Base-by-base conservation (phyloP, 192 early-diverging fungal genomes). In the Entomortierella beljakovae region DNA sequence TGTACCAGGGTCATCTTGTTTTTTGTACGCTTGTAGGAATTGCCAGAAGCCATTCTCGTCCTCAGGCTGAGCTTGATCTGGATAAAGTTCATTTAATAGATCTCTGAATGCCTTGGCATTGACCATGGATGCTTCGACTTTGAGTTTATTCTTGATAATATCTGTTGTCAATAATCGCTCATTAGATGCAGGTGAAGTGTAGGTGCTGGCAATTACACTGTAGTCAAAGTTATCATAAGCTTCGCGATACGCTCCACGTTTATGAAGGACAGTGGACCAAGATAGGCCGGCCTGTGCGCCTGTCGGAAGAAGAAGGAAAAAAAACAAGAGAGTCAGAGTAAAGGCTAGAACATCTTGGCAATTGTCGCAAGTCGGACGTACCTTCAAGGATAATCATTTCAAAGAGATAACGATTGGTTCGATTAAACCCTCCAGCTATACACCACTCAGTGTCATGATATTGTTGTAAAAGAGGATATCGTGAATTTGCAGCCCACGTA, bases 371-470 rank as follows among this genome's bases (percentile, higher is more conserved):
- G n/a, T n/a, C n/a, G n/a, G n/a, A n/a, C n/a, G n/a, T 59, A 72
- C 70, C 71, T 65, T 79, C 75, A 6, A 79, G 51, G 26, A 79
- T 79, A 13, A 79, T 26, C 67, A 79, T 64, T 49, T 79, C 75
- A 70, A 79, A 79, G 61, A 79, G 67, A 32, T 79, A 70, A 0
- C 75, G 60, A 23, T 79, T 79, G 20, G 75, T 43, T 20, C 68
- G 75, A 46, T 79, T 49, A 46, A 79, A 79, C 13, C 75, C 75
- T 13, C 42, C 57, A 22, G 54, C 31, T 2, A 65, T 46, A 20
- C 68, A 70, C 75, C 75, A 79, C 49, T 79, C 75, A 10, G 68
- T 51, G 35, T 79, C 75, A 38, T 79, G 75, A 55, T 79, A 79
- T 26, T 64, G 6, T 60, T 79, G 75, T 20, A 79, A 38, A 20